A percentile compares a stretch with the other conserved stretches of the same genome.
Conservation (phyloP, 2,329 filamentous ascomycete genomes). For the Septoria petroselini region DNA sequence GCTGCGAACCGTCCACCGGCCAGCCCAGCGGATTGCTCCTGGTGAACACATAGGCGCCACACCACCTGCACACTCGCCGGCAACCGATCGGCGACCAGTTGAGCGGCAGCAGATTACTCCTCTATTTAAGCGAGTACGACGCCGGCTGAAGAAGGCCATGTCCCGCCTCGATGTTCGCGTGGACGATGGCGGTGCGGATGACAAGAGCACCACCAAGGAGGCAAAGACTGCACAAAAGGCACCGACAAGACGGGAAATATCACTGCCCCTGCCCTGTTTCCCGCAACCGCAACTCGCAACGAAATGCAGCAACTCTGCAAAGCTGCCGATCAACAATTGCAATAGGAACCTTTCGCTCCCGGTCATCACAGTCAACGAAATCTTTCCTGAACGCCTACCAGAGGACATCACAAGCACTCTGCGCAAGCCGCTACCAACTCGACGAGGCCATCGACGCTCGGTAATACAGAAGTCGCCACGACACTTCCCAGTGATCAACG, state of each 20-base stretch:
- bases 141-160: not conserved
- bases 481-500: not conserved
- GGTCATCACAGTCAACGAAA: not conserved
- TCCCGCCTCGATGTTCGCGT: not conserved
- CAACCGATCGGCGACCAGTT: too few relatives aligned
- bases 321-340: not conserved
- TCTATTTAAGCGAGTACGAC: not conserved
- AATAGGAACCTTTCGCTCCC: not conserved
- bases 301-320: not conserved
- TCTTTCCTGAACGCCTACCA: not conserved
- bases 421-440: not conserved
- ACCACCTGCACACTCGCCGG: too few relatives aligned
- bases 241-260: too few relatives aligned
- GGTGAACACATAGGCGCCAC: too few relatives aligned
- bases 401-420: not conserved
- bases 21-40: too few relatives aligned
- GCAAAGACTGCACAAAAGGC: too few relatives aligned
- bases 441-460: not conserved
- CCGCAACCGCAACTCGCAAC: too few relatives aligned
- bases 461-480: not conserved
- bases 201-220: too few relatives aligned
- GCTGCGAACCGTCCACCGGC: too few relatives aligned
- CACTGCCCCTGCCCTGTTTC: too few relatives aligned
- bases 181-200: not conserved
- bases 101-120: not conserved